phyloP scores from a whole-genome alignment of 495 filamentous ascomycete species.

The Hypomontagnella monticulosa region DNA sequence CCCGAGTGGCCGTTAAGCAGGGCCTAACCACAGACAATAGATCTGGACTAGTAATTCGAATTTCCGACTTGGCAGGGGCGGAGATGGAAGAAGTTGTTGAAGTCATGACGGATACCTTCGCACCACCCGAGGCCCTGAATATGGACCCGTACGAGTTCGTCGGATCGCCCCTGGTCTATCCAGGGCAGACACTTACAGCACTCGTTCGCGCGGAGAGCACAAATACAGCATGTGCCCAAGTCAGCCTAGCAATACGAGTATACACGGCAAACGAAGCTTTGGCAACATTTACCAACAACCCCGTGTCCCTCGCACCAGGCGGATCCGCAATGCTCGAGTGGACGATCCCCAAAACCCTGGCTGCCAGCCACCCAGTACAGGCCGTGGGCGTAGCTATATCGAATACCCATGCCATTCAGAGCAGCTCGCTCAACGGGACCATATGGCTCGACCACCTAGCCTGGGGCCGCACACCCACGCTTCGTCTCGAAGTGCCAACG shows the following conservation, averaged over 20 bases:
- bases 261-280: constrained; percentile 38
- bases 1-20: constrained; percentile 18
- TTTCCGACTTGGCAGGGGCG: not conserved
- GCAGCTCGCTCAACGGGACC: constrained; percentile 8
- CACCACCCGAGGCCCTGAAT: constrained; percentile 26
- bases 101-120: constrained; percentile 40
- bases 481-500: constrained; percentile 14
- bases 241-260: constrained; percentile 23
- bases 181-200: constrained; percentile 40
- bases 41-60: constrained; percentile 29
- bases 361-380: constrained; percentile 38
- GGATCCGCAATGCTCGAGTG: constrained; percentile 17
- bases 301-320: not conserved
- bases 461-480: constrained; percentile 35
- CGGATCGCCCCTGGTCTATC: constrained; percentile 42
- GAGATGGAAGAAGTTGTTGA: constrained; percentile 3
- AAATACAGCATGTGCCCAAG: not conserved
- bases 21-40: constrained; percentile 14
- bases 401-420: not conserved
- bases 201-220: constrained; percentile 5
- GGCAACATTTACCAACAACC: constrained; percentile 1
- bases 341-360: constrained; percentile 32
- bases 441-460: constrained; percentile 41
- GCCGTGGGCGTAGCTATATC: constrained; percentile 35
- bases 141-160: constrained; percentile 39